Conservation (phyloP, 2,329 filamentous ascomycete genomes). For the Aureobasidium sp. region DNA sequence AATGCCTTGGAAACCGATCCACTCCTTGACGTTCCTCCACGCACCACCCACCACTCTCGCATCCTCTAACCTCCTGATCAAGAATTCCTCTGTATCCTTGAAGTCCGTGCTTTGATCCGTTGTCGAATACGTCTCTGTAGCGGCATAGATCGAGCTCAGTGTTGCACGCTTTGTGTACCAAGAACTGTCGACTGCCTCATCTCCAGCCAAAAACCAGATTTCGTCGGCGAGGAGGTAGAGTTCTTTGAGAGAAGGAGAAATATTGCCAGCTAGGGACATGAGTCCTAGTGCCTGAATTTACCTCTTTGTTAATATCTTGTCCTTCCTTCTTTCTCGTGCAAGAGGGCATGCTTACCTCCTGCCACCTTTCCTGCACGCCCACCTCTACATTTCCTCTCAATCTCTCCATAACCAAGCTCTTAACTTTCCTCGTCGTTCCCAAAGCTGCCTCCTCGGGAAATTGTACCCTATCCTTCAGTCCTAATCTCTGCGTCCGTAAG, state of each 20-base stretch:
- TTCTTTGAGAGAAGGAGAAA: constrained; percentile 69
- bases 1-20: constrained; percentile 72
- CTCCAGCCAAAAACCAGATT: constrained; percentile 81
- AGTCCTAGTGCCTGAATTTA: constrained; percentile 67
- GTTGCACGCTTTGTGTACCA: constrained; percentile 76
- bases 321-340: background rate
- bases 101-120: constrained; percentile 71
- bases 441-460: constrained; percentile 35
- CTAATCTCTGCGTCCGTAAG: constrained; percentile 58
- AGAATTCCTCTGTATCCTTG: constrained; percentile 68
- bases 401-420: constrained; percentile 66
- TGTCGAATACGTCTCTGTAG: constrained; percentile 85
- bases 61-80: constrained; percentile 69
- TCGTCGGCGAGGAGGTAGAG: constrained; percentile 81
- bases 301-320: background rate
- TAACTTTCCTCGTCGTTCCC: constrained; percentile 57
- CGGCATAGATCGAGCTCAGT: constrained; percentile 60
- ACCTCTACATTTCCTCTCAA: constrained; percentile 62
- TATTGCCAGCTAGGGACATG: constrained; percentile 77
- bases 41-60: constrained; percentile 55
- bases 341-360: constrained; percentile 57
- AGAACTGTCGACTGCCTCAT: constrained; percentile 69
- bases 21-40: constrained; percentile 60
- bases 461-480: constrained; percentile 45
- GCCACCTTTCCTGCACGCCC: constrained; percentile 66